Percentiles rank a stretch among this genome's conserved stretches.
Conservation (phyloP, 2,329 filamentous ascomycete genomes). For the Dactylellina parvicollis region DNA sequence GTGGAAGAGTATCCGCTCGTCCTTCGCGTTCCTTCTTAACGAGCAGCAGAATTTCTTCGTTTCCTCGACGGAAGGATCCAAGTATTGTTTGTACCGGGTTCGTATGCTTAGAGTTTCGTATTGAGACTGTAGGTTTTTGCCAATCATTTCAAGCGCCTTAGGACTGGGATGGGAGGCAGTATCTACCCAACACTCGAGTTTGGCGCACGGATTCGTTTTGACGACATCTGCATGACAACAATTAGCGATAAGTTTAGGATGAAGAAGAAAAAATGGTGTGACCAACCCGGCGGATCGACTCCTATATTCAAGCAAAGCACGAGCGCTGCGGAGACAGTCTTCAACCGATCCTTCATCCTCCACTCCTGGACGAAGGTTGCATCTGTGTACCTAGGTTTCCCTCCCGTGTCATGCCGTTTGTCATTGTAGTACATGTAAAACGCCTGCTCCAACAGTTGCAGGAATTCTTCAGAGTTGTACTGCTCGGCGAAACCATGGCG, state of each 20-base stretch:
- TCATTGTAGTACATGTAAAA: conserved; percentile 99
- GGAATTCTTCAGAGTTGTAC: conserved; percentile 88
- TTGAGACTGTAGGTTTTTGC: conserved; percentile 92
- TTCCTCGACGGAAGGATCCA: conserved; percentile 96
- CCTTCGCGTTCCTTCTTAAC: conserved; percentile 88
- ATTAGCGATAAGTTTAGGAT: conserved; percentile 30
- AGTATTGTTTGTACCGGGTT: conserved; percentile 95
- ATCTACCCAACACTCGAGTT: conserved; percentile 96
- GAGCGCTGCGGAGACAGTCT: conserved; percentile 94
- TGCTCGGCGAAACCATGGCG: conserved; percentile 92
- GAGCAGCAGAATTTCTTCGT: conserved; percentile 96
- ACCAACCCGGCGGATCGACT: conserved; percentile 92
- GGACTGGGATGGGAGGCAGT: conserved; percentile 81
- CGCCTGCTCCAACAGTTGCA: conserved; percentile 84
- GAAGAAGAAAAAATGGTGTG: not conserved
- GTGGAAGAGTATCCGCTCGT: conserved; percentile 95
- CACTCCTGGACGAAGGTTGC: conserved; percentile 80
- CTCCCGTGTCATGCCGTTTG: conserved; percentile 94
- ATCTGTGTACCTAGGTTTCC: conserved; percentile 72
- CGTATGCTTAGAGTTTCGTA: conserved; percentile 95
- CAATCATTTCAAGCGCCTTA: conserved; percentile 92
- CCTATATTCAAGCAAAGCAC: conserved; percentile 97
- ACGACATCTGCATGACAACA: conserved; percentile 63
- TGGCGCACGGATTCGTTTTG: conserved; percentile 91
- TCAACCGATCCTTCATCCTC: conserved; percentile 95